A percentile compares a stretch with the other conserved stretches of the same genome.
These are phyloP conservation scores for Infundibulicybe gibba DNA, from an alignment of 768 basidiomycete genomes.

Conservation along the genomic window DNA sequence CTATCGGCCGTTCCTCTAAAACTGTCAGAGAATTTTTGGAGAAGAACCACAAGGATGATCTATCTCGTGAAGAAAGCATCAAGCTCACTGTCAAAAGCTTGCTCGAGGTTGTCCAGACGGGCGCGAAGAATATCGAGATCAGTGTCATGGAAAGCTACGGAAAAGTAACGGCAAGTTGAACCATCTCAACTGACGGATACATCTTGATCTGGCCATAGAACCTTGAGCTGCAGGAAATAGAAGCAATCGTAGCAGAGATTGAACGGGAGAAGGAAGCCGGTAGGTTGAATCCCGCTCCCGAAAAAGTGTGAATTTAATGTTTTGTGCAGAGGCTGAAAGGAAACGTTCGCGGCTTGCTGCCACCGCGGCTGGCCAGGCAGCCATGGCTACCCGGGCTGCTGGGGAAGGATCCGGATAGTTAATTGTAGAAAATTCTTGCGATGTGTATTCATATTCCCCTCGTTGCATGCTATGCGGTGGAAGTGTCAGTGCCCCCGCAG, in stretches of 20 bases:
- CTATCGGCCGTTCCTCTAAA: conserved; percentile 96
- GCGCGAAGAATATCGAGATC: conserved; percentile 99
- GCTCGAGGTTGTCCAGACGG: conserved; percentile 97
- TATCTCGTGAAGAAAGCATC: conserved; percentile 85
- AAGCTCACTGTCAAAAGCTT: conserved; percentile 94
- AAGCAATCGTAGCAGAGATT: conserved; percentile 87
- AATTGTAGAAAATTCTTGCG: too few relatives aligned
- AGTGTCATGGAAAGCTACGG: conserved; percentile 96
- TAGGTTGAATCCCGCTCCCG: conserved; percentile 27
- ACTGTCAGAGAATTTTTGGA: conserved; percentile 98
- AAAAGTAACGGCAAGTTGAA: conserved; percentile 72
- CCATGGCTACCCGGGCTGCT: conserved; percentile 65
- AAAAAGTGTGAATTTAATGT: not conserved
- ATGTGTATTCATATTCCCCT: too few relatives aligned
- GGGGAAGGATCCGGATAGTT: conserved; percentile 26
- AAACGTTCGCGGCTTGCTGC: conserved; percentile 89
- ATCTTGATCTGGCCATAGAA: conserved; percentile 44
- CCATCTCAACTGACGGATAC: not conserved
- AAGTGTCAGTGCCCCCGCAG: too few relatives aligned
- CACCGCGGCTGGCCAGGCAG: conserved; percentile 87
- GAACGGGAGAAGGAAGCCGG: conserved; percentile 97
- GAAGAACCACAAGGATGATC: conserved; percentile 93
- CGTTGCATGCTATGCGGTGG: too few relatives aligned
- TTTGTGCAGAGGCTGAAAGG: conserved; percentile 80
- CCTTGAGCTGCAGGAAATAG: conserved; percentile 83